Base-by-base conservation (phyloP, 495 filamentous ascomycete genomes). In the Aspergillus nanangensis region DNA sequence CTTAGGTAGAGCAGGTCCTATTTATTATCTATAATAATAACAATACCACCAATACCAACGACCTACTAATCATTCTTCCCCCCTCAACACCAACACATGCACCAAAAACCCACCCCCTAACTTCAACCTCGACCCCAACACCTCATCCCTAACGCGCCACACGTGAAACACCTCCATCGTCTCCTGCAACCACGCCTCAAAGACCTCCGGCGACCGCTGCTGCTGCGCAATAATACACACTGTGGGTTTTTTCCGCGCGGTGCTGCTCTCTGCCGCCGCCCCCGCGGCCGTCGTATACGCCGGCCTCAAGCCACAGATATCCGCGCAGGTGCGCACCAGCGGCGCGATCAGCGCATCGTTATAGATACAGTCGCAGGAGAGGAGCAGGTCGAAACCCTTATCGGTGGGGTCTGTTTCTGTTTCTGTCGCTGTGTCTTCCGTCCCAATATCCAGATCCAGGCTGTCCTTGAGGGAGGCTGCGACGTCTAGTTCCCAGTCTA, bases 301-400 rank as follows among this genome's bases (percentile, higher is more conserved):
- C 11, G 65, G 57, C 15, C 81, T 63, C 2, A 92, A 60, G 15
- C 67, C 62, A 66, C 91, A 95, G 20, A 81, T 70, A 45, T 92
- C 86, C n/a, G 75, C 79, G 65, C 90, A 96, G 0, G 89, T 86
- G 39, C 82, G 72, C n/a, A 95, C 86, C 15, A 96, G 79, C 1
- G 90, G 88, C 25, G 79, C 69, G 13, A 96, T 80, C 3, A 98
- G 77, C 4, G 83, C 75, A 51, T 95, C 88, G 60, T 92, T 90
- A 68, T 93, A 95, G 61, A 96, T 84, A 55, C 88, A 94, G 58
- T 94, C 89, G 63, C 88, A 94, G 4, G 90, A 88, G 15, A 91
- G 61, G 3, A 95, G 72, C 2, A 76, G 67, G 48, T 89, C 84
- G 45, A 72, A 66, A 18, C 65, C 66, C 18, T 61, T 51, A 14